A percentile compares a stretch with the other conserved stretches of the same genome.
Evolutionary conservation across 2,329 filamentous ascomycete species (phyloP).

Genomic region (Monosporascus sp.): DNA sequence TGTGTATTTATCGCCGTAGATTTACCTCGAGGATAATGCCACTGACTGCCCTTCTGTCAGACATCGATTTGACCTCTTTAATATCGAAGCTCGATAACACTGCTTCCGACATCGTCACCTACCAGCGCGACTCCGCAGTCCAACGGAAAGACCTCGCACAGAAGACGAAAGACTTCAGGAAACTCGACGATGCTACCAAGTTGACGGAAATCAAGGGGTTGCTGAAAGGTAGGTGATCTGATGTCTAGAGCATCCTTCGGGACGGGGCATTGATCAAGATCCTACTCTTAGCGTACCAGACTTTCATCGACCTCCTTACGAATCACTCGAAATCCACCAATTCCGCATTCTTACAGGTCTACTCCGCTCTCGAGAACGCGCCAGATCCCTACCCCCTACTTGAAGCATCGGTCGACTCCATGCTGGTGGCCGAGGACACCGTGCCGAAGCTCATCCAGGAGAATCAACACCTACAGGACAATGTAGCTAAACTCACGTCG

Average conservation of each 20-base stretch:
- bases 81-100: conserved; percentile 84
- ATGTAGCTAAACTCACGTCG: conserved; percentile 65
- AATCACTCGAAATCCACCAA: conserved; percentile 95
- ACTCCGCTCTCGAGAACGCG: conserved; percentile 88
- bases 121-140: conserved; percentile 91
- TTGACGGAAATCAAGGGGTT: conserved; percentile 82
- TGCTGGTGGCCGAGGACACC: conserved; percentile 87
- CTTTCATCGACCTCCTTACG: conserved; percentile 92
- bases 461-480: conserved; percentile 80
- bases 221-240: conserved; percentile 63
- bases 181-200: conserved; percentile 80
- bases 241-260: conserved; percentile 2
- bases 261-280: neutral
- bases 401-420: conserved; percentile 91
- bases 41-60: conserved; percentile 40
- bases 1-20: conserved; percentile 2
- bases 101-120: conserved; percentile 89
- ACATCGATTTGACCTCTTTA: conserved; percentile 79
- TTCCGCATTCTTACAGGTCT: conserved; percentile 86
- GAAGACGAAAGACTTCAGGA: conserved; percentile 97
- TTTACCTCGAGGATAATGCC: neutral
- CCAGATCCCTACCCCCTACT: conserved; percentile 95
- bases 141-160: conserved; percentile 97
- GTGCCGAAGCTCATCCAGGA: conserved; percentile 84
- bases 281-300: conserved; percentile 70